Evolutionary conservation across 2,329 filamentous ascomycete genomes (phyloP).

Genomic region (Verticillium tricorpus): DNA sequence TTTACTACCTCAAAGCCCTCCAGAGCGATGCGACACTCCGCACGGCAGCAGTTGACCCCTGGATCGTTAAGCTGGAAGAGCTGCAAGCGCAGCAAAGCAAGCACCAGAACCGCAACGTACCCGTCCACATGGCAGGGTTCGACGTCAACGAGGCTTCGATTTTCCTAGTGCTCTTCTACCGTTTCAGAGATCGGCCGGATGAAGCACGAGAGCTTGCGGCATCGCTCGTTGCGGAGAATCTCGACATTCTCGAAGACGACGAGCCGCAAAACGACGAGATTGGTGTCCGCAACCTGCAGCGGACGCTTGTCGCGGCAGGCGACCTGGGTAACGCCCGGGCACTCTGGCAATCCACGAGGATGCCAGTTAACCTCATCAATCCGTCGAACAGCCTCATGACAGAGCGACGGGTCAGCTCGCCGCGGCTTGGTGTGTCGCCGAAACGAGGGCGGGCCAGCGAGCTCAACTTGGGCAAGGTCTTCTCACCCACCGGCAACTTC

Average conservation of each 20-base stretch:
- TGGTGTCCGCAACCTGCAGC: slow-evolving; percentile 35
- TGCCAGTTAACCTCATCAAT: slow-evolving; percentile 5
- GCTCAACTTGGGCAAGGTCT: slow-evolving; percentile 19
- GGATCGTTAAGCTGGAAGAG: slow-evolving; percentile 29
- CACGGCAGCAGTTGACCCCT: slow-evolving; percentile 20
- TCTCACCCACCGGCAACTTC: slow-evolving; percentile 5
- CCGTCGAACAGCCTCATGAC: slow-evolving; percentile 14
- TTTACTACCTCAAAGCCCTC: slow-evolving; percentile 22
- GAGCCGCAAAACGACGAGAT: slow-evolving; percentile 37
- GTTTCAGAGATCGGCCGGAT: slow-evolving; percentile 20
- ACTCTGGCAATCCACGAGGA: slow-evolving; percentile 33
- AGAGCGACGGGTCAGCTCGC: slow-evolving; percentile 9
- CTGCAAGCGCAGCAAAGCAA: slow-evolving; percentile 30
- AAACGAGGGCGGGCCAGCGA: slow-evolving; percentile 6
- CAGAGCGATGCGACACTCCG: slow-evolving; percentile 4
- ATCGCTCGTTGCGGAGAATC: slow-evolving; percentile 29
- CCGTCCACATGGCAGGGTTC: slow-evolving; percentile 32
- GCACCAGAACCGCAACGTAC: slow-evolving; percentile 34
- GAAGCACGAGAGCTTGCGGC: slow-evolving; percentile 25
- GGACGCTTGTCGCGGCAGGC: slow-evolving; percentile 31
- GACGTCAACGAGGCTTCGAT: slow-evolving; percentile 37
- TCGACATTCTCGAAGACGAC: slow-evolving; percentile 32
- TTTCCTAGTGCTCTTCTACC: slow-evolving; percentile 33
- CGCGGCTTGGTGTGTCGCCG: slow-evolving; percentile 8
- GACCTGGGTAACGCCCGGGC: slow-evolving; percentile 30